Percentiles rank a stretch among this genome's conserved stretches.
Conservation (phyloP, 768 basidiomycete genomes). For the Saitozyma podzolica region DNA sequence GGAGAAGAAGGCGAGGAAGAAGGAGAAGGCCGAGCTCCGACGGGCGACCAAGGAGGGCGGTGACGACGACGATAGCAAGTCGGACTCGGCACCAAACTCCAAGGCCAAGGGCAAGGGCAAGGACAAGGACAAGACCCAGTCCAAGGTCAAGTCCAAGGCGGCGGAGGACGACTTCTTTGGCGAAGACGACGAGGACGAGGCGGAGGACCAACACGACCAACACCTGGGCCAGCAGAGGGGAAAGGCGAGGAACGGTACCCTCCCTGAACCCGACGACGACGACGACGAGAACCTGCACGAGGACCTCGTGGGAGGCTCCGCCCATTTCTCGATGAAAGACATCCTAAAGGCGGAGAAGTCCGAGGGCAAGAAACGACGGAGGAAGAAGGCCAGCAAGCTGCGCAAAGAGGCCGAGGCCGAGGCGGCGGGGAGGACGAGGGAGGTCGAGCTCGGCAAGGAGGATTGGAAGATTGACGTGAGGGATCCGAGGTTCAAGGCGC, state of each 20-base stretch:
- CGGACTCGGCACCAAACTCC: conserved; percentile 14
- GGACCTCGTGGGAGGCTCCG: conserved; percentile 15
- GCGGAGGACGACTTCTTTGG: conserved; percentile 77
- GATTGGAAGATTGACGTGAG: conserved; percentile 79
- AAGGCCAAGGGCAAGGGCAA: conserved; percentile 7
- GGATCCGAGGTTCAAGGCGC: conserved; percentile 81
- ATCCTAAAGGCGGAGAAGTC: conserved; percentile 82
- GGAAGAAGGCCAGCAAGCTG: conserved; percentile 55
- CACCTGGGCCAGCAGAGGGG: not conserved
- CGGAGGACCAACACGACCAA: conserved; percentile 12
- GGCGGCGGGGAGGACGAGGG: conserved; percentile 49
- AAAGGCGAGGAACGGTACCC: not conserved
- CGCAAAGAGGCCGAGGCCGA: conserved; percentile 59
- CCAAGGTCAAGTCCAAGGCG: conserved; percentile 15
- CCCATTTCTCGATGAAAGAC: conserved; percentile 79
- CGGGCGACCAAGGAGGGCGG: conserved; percentile 31
- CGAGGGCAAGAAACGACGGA: conserved; percentile 53
- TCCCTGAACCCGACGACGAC: not conserved
- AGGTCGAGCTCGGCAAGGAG: conserved; percentile 63
- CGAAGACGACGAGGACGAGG: conserved; percentile 49
- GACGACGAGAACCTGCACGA: not conserved
- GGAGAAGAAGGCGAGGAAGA: conserved; percentile 81
- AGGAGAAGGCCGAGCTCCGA: conserved; percentile 63
- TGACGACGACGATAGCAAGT: conserved; percentile 22
- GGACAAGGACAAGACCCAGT: too few species aligned